These are phyloP conservation scores for Penicillium italicum DNA, from an alignment of 2,329 filamentous ascomycete species.

Conservation along the genomic window DNA sequence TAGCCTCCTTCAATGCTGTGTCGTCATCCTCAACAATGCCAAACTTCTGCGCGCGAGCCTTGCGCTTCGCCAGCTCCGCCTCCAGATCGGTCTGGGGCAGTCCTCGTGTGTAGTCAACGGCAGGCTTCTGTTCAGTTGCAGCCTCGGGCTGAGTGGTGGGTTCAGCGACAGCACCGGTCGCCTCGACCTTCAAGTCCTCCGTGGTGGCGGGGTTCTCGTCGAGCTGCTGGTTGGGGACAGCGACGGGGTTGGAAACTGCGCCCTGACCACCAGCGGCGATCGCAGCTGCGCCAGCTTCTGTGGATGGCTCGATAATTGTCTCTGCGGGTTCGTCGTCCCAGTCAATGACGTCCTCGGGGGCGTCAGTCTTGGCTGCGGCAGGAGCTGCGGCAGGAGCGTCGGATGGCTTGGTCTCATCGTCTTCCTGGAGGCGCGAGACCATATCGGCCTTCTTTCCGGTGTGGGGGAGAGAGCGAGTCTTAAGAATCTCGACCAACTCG, in stretches of 20 bases:
- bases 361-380: constrained; percentile 27
- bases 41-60: constrained; percentile 49
- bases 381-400: constrained; percentile 22
- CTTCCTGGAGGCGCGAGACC: constrained; percentile 46
- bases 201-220: constrained; percentile 39
- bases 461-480: constrained; percentile 46
- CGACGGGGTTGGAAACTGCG: constrained; percentile 37
- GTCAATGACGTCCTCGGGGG: constrained; percentile 45
- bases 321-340: constrained; percentile 42
- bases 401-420: constrained; percentile 34
- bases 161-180: constrained; percentile 20
- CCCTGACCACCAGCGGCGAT: constrained; percentile 40
- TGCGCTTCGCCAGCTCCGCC: constrained; percentile 47
- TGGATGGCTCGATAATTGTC: constrained; percentile 27
- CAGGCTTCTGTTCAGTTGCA: constrained; percentile 32
- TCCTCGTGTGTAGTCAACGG: constrained; percentile 40
- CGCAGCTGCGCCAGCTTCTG: constrained; percentile 31
- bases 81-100: constrained; percentile 45
- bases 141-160: constrained; percentile 19
- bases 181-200: constrained; percentile 37
- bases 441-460: constrained; percentile 51
- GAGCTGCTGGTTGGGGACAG: constrained; percentile 40
- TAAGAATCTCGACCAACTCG: constrained; percentile 49
- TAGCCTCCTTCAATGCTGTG: constrained; percentile 39
- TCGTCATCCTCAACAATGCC: constrained; percentile 43